Percentiles rank a stretch among this genome's conserved stretches.
phyloP scores from a whole-genome alignment of 805 yeast genomes.

The Metschnikowia arizonensis region DNA sequence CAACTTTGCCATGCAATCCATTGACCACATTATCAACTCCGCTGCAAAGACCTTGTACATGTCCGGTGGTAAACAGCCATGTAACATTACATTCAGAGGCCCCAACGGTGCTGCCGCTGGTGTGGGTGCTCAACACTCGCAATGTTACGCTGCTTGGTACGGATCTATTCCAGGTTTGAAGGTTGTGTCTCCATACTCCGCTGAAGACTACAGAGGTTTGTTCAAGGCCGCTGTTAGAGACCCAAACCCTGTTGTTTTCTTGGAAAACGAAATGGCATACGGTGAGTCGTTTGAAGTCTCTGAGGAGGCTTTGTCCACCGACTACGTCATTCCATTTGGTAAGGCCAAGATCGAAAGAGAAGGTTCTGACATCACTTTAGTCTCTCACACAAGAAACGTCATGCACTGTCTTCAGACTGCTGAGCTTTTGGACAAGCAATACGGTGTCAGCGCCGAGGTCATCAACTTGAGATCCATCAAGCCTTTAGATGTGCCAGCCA shows the following conservation, averaged over 20 bases:
- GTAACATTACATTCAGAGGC: conserved; percentile 97
- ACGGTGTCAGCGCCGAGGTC: conserved; percentile 89
- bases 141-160: conserved; percentile 96
- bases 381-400: conserved; percentile 90
- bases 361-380: conserved; percentile 87
- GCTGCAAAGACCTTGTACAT: conserved; percentile 98
- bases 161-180: conserved; percentile 97
- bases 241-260: conserved; percentile 94
- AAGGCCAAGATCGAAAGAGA: conserved; percentile 92
- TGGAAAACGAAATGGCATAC: conserved; percentile 93
- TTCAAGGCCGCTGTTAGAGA: conserved; percentile 96
- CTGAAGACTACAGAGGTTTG: conserved; percentile 95
- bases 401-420: conserved; percentile 87
- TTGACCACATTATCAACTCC: conserved; percentile 96
- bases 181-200: conserved; percentile 91
- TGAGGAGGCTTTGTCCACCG: conserved; percentile 85
- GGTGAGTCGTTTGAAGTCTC: conserved; percentile 87
- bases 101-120: conserved; percentile 99
- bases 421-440: conserved; percentile 72
- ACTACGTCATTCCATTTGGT: conserved; percentile 89
- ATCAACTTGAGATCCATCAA: conserved; percentile 93
- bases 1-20: conserved; percentile 99
- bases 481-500: conserved; percentile 88
- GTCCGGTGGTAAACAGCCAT: conserved; percentile 98
- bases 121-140: conserved; percentile 99